Evolutionary conservation across 768 basidiomycete genomes (phyloP), one percentile per base, ranked within the genome.

Genomic region (Asterophora lycoperdoides): DNA sequence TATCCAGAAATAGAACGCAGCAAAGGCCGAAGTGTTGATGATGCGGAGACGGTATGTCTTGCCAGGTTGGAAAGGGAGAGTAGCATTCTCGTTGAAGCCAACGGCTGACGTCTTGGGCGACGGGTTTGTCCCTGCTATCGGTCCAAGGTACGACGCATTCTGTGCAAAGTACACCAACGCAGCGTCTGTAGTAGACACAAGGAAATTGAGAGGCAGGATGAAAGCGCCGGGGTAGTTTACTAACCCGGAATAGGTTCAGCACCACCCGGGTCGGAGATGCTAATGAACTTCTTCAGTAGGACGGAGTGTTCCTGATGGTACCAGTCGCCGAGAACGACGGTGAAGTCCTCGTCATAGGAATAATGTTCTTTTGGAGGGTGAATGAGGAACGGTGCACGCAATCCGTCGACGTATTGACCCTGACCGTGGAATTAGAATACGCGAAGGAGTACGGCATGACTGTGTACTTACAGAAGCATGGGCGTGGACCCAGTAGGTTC

Each of bases 341-440:
- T 94, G 68, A 81, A 93, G 56, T 97, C 95, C 20, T 86, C 89
- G 64, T 97, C 93, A 65, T 96, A 97, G 54, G 66, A 55, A 64
- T 91, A 78, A 15, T 70, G 74, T 66, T 87, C 86, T 45, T 70
- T 72, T 1, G 73, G 66, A 4, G 84, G 83, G 59, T 88, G 87
- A 42, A 97, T 78, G 41, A 94, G 61, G 38, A 96, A 64, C 1
- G 94, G 91, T 0, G 92, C 76, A n/a, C 93, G 85, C 1, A 98
- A 76, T 17, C 95, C 94, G 57, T 98, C 94, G 41, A 89, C 86
- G 58, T 96, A 95, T 74, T 93, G 89, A 15, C 91, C 89, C 81
- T 85, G 56, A 38, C 46, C 38, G 10, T 36, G 10, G 47, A 14
- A 15, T 50, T 32, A 58, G 29, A 13, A n/a, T 18, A 40, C 28